Conservation (phyloP, 352 stramenopile genomes). For the Pythium brachiatum region DNA sequence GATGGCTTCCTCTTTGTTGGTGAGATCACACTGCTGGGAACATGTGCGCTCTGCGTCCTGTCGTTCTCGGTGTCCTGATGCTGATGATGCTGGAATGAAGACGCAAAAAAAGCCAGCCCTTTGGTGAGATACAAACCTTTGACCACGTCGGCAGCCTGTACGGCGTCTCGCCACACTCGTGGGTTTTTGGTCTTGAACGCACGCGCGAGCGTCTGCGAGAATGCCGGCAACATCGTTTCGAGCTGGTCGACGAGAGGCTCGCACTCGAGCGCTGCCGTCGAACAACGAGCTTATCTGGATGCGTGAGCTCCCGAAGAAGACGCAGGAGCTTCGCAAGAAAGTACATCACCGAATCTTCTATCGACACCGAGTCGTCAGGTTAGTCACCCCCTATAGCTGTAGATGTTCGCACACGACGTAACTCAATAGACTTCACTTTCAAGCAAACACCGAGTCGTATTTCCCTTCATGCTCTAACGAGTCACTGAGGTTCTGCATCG, state of each 20-base stretch:
- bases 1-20: background rate
- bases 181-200: conserved; percentile 20
- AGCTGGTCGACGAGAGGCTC: conserved; percentile 21
- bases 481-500: background rate
- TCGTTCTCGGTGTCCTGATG: background rate
- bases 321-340: conserved; percentile 6
- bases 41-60: too few species aligned
- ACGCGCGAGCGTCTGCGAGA: conserved; percentile 6
- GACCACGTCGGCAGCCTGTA: background rate
- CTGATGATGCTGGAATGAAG: conserved; percentile 17
- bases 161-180: conserved; percentile 16
- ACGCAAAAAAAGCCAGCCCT: conserved; percentile 14
- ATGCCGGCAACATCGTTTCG: conserved; percentile 9
- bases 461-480: conserved; percentile 12
- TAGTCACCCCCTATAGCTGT: too few species aligned
- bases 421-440: too few species aligned
- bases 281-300: conserved; percentile 17
- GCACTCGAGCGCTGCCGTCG: background rate
- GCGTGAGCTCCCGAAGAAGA: conserved; percentile 19
- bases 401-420: too few species aligned
- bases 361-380: too few species aligned
- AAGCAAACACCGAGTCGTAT: conserved; percentile 4
- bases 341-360: conserved; percentile 5
- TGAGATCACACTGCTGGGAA: too few species aligned
- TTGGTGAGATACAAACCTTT: conserved; percentile 14